These are phyloP conservation scores for Penicillium janthinellum DNA, from an alignment of 2,329 filamentous ascomycete genomes.

Conservation along the genomic window DNA sequence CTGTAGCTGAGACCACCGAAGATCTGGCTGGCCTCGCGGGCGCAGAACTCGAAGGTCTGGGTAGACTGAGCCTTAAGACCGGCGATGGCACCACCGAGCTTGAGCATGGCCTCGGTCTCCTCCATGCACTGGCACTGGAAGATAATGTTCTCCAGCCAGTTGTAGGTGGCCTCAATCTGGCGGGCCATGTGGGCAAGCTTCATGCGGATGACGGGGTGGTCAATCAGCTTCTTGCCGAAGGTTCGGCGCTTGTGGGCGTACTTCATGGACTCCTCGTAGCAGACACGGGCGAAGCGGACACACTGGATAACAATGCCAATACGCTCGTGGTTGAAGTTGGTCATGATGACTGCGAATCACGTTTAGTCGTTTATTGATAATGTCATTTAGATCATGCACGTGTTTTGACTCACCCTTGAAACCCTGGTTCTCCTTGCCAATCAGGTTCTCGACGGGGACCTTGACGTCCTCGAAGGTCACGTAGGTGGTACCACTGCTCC, in stretches of 20 bases:
- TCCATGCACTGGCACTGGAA: slow-evolving; percentile 92
- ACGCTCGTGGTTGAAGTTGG: slow-evolving; percentile 99
- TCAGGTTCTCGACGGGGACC: slow-evolving; percentile 97
- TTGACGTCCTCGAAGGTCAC: slow-evolving; percentile 99
- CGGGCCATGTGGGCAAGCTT: slow-evolving; percentile 98
- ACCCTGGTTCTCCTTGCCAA: slow-evolving; percentile 97
- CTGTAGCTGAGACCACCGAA: slow-evolving; percentile 93
- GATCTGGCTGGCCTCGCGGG: slow-evolving; percentile 93
- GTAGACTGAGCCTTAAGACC: slow-evolving; percentile 92
- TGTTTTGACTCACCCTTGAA: slow-evolving; percentile 66
- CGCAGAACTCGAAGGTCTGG: slow-evolving; percentile 95
- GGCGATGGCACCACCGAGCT: slow-evolving; percentile 91
- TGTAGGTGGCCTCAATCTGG: slow-evolving; percentile 95
- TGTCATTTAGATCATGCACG: neutral
- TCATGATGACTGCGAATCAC: slow-evolving; percentile 76
- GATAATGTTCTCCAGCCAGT: slow-evolving; percentile 94
- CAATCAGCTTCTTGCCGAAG: slow-evolving; percentile 94
- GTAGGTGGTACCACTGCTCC: slow-evolving; percentile 93
- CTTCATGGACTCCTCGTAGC: slow-evolving; percentile 94
- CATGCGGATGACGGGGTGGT: slow-evolving; percentile 95
- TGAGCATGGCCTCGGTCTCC: slow-evolving; percentile 93
- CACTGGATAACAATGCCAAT: slow-evolving; percentile 99
- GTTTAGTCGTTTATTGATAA: neutral
- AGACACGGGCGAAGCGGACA: slow-evolving; percentile 91
- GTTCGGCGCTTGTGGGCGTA: slow-evolving; percentile 97